A percentile compares a stretch with the other conserved stretches of the same genome.
Evolutionary conservation across 768 basidiomycete species (phyloP).

Genomic region (Nidularia sp.): DNA sequence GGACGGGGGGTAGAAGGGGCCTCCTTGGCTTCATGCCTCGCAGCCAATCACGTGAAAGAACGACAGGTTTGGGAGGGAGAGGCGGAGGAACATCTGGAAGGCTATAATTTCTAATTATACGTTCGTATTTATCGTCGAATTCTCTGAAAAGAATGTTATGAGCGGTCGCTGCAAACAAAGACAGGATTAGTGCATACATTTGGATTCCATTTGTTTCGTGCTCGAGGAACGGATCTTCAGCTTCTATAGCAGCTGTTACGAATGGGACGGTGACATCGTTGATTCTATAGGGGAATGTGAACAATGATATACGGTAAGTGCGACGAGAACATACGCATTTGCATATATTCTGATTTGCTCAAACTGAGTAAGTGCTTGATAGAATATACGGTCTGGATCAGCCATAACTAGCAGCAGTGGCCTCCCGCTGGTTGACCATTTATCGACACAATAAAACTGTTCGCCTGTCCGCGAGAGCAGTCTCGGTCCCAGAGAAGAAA

Average conservation of each 20-base stretch:
- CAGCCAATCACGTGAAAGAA: slow-evolving; percentile 44
- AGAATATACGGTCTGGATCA: slow-evolving; percentile 73
- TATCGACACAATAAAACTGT: slow-evolving; percentile 72
- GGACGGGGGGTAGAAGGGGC: slow-evolving; percentile 53
- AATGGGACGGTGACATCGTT: slow-evolving; percentile 84
- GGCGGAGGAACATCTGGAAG: slow-evolving; percentile 40
- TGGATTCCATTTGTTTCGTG: slow-evolving; percentile 53
- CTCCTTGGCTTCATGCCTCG: slow-evolving; percentile 28
- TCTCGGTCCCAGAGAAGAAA: slow-evolving; percentile 56
- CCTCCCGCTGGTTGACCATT: slow-evolving; percentile 64
- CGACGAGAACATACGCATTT: slow-evolving; percentile 52
- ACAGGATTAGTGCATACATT: slow-evolving; percentile 41
- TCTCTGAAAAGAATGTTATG: slow-evolving; percentile 30
- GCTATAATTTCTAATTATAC: slow-evolving; percentile 51
- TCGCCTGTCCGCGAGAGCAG: slow-evolving; percentile 78
- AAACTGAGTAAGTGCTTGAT: slow-evolving; percentile 66
- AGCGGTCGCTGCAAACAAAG: neutral
- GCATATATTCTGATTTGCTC: slow-evolving; percentile 73
- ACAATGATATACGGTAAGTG: slow-evolving; percentile 1
- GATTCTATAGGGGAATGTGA: slow-evolving; percentile 39
- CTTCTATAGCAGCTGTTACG: slow-evolving; percentile 70
- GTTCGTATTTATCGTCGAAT: slow-evolving; percentile 50
- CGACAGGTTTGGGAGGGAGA: slow-evolving; percentile 27
- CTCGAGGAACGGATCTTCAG: slow-evolving; percentile 60
- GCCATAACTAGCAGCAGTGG: slow-evolving; percentile 75